phyloP scores from a whole-genome alignment of 1,139 yeast species.

The Sugiyamaella paludigena region DNA sequence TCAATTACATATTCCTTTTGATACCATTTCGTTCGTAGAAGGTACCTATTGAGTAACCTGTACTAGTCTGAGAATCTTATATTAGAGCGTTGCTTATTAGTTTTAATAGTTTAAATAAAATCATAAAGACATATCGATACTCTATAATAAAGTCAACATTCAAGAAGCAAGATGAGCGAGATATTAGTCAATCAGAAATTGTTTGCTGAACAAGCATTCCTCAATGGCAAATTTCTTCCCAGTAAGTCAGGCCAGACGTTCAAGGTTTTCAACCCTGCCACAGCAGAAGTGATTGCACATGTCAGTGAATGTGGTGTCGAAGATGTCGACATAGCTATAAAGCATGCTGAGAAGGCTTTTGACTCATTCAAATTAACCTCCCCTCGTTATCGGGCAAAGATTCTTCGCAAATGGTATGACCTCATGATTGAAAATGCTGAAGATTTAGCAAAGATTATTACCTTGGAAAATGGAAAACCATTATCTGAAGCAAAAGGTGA shows the following conservation, averaged over 20 bases:
- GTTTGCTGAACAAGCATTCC: slow-evolving; percentile 46
- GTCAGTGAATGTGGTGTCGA: slow-evolving; percentile 55
- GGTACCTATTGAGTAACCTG: too few species aligned
- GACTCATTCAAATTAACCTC: slow-evolving; percentile 52
- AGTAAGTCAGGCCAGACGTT: slow-evolving; percentile 54
- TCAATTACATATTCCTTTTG: too few species aligned
- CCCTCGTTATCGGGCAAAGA: slow-evolving; percentile 60
- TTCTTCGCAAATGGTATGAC: slow-evolving; percentile 60
- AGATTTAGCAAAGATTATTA: slow-evolving; percentile 66
- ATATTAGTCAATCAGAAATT: background rate
- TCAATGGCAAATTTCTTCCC: slow-evolving; percentile 67
- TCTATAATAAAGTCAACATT: too few species aligned
- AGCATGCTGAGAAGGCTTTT: slow-evolving; percentile 59
- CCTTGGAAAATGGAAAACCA: slow-evolving; percentile 83
- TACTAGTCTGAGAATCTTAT: too few species aligned
- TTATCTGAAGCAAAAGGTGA: slow-evolving; percentile 72
- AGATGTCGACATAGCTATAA: slow-evolving; percentile 47
- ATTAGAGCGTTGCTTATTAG: too few species aligned
- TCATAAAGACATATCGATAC: too few species aligned
- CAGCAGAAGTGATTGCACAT: slow-evolving; percentile 52
- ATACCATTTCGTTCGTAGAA: too few species aligned
- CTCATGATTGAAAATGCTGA: slow-evolving; percentile 62
- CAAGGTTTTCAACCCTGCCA: slow-evolving; percentile 72
- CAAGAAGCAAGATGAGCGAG: too few species aligned
- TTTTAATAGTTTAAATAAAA: too few species aligned